phyloP scores from a whole-genome alignment of 1,139 yeast species.

The Suhomyces yuchorum region DNA sequence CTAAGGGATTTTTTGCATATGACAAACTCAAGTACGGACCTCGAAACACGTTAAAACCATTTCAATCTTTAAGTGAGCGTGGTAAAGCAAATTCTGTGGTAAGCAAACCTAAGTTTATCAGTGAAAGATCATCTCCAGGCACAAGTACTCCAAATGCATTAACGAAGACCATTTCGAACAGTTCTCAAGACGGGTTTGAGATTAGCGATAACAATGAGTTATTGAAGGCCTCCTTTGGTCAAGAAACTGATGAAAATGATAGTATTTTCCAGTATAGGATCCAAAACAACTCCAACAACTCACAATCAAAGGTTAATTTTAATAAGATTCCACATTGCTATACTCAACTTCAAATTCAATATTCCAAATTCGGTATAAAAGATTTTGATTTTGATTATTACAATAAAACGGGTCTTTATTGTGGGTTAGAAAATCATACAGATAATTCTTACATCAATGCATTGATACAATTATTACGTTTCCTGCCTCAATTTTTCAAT shows the following conservation, averaged over 20 bases:
- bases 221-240: constrained; percentile 8
- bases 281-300: constrained; percentile 4
- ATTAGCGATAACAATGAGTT: constrained; percentile 6
- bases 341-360: constrained; percentile 72
- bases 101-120: constrained; percentile 63
- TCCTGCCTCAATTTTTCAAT: constrained; percentile 72
- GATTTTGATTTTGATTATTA: constrained; percentile 90
- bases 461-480: constrained; percentile 78
- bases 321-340: constrained; percentile 65
- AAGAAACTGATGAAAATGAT: constrained; percentile 22
- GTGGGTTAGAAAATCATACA: constrained; percentile 89
- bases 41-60: constrained; percentile 50
- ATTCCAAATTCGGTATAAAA: constrained; percentile 89
- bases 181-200: constrained; percentile 12
- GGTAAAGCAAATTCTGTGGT: constrained; percentile 22
- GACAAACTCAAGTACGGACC: constrained; percentile 49
- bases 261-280: constrained; percentile 33
- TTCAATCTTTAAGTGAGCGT: constrained; percentile 44
- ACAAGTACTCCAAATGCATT: constrained; percentile 2
- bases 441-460: constrained; percentile 83
- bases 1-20: constrained; percentile 42
- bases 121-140: constrained; percentile 53
- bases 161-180: constrained; percentile 17
- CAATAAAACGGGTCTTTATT: constrained; percentile 61
- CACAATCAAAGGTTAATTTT: constrained; percentile 3